Evolutionary conservation across 164 flowering plant species (phyloP).

Genomic region (Stephania yunnanensis): DNA sequence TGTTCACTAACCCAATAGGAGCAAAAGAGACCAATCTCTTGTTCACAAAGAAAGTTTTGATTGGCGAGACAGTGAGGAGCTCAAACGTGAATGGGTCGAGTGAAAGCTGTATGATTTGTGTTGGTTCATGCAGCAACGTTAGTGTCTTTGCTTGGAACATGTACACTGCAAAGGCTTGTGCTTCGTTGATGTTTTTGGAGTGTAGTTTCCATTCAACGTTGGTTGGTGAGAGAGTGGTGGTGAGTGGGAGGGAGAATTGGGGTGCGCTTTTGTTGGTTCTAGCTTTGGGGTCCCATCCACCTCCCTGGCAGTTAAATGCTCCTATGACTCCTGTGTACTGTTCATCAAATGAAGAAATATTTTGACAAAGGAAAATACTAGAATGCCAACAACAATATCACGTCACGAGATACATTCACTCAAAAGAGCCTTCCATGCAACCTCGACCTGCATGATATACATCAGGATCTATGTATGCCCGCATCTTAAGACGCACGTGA

Average conservation of each 20-base stretch:
- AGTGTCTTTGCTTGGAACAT: constrained; percentile 43
- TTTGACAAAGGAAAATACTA: no score
- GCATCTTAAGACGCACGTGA: no score
- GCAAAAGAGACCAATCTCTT: constrained; percentile 47
- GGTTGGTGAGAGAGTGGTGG: constrained; percentile 31
- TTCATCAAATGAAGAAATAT: not conserved
- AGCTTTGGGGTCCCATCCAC: constrained; percentile 69
- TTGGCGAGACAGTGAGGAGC: constrained; percentile 73
- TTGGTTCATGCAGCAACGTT: constrained; percentile 30
- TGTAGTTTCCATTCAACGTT: constrained; percentile 61
- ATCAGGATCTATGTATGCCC: no score
- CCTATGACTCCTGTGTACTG: constrained; percentile 46
- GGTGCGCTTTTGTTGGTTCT: constrained; percentile 51
- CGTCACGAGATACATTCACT: no score
- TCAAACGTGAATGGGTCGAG: constrained; percentile 68
- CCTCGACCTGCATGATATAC: no score
- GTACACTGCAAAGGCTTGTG: constrained; percentile 56
- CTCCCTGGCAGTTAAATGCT: constrained; percentile 70
- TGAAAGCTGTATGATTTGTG: constrained; percentile 35
- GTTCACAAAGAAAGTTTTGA: constrained; percentile 19
- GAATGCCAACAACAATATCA: no score
- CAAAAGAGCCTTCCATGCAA: no score
- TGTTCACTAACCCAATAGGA: constrained; percentile 76
- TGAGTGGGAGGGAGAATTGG: constrained; percentile 41
- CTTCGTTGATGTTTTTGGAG: constrained; percentile 45